Percentiles rank a stretch among this genome's conserved stretches.
Evolutionary conservation across 2,329 filamentous ascomycete genomes (phyloP).

Genomic region (Pseudohalonectria lignicola): DNA sequence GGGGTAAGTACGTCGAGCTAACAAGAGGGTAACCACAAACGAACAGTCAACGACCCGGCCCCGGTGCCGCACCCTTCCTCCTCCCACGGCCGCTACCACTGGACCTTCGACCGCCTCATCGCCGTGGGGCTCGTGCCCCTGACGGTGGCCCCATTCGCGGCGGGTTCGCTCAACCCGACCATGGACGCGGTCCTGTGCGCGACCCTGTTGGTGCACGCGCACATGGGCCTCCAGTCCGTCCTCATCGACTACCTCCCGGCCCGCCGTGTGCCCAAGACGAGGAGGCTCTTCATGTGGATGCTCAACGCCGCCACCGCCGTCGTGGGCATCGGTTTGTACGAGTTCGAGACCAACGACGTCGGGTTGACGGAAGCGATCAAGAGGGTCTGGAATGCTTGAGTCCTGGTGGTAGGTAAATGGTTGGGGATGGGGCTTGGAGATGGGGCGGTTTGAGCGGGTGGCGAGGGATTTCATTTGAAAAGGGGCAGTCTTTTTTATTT

Average conservation of each 20-base stretch:
- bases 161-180: conserved; percentile 80
- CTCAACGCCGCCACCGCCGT: conserved; percentile 70
- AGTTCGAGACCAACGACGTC: conserved; percentile 98
- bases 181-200: conserved; percentile 79
- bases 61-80: conserved; percentile 62
- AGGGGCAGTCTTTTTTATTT: too few relatives aligned
- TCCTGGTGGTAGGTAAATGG: background rate
- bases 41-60: conserved; percentile 73
- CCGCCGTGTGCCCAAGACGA: conserved; percentile 55
- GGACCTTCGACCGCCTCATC: conserved; percentile 86
- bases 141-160: conserved; percentile 82
- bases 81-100: conserved; percentile 92
- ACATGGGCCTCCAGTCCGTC: conserved; percentile 86
- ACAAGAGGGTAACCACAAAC: too few relatives aligned
- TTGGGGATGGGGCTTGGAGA: background rate
- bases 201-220: conserved; percentile 79
- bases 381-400: conserved; percentile 76
- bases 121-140: conserved; percentile 76
- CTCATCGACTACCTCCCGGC: conserved; percentile 87
- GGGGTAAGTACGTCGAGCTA: too few relatives aligned
- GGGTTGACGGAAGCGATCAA: conserved; percentile 83
- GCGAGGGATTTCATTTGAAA: too few relatives aligned
- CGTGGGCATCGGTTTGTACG: conserved; percentile 83
- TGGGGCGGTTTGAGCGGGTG: background rate
- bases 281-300: conserved; percentile 61